Conservation (phyloP, 257 asterid genomes). For the Gentiana dahurica region DNA sequence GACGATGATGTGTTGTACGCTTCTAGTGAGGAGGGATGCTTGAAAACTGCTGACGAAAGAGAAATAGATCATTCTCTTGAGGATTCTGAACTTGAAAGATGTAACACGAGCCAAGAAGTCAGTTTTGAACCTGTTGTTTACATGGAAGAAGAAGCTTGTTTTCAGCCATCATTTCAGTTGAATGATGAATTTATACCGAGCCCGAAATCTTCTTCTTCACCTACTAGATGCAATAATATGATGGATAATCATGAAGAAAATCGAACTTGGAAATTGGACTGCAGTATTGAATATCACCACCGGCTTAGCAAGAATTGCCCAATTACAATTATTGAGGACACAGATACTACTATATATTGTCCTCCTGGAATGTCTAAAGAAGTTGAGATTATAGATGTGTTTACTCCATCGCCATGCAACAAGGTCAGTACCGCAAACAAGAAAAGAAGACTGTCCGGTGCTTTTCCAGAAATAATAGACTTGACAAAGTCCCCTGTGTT, state of each 20-base stretch:
- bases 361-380: conserved; percentile 7
- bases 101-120: conserved; percentile 11
- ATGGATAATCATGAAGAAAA: conserved; percentile 10
- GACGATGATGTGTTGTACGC: conserved; percentile 23
- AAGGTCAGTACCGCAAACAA: conserved; percentile 21
- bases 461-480: conserved; percentile 64
- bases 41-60: conserved; percentile 11
- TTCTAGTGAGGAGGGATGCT: conserved; percentile 3
- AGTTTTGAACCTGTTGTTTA: background rate
- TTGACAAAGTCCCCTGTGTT: conserved; percentile 64
- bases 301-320: conserved; percentile 6
- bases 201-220: conserved; percentile 3
- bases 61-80: conserved; percentile 4
- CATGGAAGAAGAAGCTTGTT: background rate
- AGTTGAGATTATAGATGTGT: conserved; percentile 62
- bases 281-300: conserved; percentile 1
- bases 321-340: conserved; percentile 9
- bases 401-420: conserved; percentile 31
- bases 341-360: conserved; percentile 5
- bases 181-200: conserved; percentile 6
- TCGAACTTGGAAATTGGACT: conserved; percentile 8
- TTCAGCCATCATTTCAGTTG: background rate
- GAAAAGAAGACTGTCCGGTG: conserved; percentile 35
- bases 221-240: conserved; percentile 8
- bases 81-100: conserved; percentile 11